Conservation (phyloP, 306 rosid genomes). For the Ormosia emarginata region DNA sequence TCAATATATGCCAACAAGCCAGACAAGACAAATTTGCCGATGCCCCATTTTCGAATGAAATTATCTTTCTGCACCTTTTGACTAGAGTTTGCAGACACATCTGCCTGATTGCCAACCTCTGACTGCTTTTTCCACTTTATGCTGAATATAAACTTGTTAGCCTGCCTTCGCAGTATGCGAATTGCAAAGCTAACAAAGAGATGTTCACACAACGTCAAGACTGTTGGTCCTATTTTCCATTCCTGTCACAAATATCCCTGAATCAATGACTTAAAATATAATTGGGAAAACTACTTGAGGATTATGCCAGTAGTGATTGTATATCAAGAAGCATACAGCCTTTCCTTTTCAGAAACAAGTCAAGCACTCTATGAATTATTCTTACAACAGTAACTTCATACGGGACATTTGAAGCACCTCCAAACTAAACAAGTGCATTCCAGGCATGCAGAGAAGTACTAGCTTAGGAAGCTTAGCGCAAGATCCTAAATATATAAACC, state of each 20-base stretch:
- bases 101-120: conserved; percentile 22
- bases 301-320: background rate
- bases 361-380: background rate
- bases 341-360: background rate
- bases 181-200: conserved; percentile 89
- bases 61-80: conserved; percentile 26
- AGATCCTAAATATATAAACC: background rate
- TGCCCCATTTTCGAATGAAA: conserved; percentile 62
- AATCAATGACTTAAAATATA: conserved; percentile 10
- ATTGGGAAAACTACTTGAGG: background rate
- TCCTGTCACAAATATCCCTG: conserved; percentile 45
- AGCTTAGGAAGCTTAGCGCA: conserved; percentile 8
- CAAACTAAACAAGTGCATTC: conserved; percentile 1
- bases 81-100: conserved; percentile 23
- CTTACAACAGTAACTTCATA: background rate
- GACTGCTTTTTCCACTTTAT: conserved; percentile 45
- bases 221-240: conserved; percentile 81
- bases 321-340: background rate
- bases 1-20: conserved; percentile 86
- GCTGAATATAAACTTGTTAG: conserved; percentile 43
- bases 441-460: background rate
- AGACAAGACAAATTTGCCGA: conserved; percentile 71
- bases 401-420: conserved; percentile 13
- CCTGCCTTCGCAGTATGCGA: conserved; percentile 71
- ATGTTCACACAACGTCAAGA: conserved; percentile 79